A percentile compares a stretch with the other conserved stretches of the same genome.
phyloP scores from a whole-genome alignment of 345 rosid genomes.

The Eucalyptus polyanthemos region DNA sequence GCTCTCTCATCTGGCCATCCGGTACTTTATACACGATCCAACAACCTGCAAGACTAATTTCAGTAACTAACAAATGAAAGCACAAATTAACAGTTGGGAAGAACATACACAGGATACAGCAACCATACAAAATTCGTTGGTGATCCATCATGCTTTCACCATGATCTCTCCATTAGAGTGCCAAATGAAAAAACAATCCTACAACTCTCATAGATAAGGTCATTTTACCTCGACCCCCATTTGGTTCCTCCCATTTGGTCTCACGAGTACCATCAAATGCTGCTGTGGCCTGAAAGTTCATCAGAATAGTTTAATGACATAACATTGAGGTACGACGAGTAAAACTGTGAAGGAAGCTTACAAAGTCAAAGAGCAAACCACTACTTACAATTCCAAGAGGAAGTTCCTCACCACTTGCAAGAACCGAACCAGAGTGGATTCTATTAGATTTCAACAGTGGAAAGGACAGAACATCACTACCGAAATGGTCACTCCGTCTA shows the following conservation, averaged over 20 bases:
- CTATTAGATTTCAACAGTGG: conserved; percentile 62
- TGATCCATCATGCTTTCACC: not conserved
- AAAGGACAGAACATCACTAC: conserved; percentile 27
- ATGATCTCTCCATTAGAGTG: not conserved
- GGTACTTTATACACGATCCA: conserved; percentile 57
- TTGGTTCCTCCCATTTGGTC: conserved; percentile 96
- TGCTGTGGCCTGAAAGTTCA: conserved; percentile 54
- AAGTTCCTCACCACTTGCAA: conserved; percentile 89
- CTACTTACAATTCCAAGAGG: conserved; percentile 82
- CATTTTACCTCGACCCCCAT: conserved; percentile 70
- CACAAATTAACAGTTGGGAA: not conserved
- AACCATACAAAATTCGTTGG: not conserved
- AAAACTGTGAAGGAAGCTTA: not conserved
- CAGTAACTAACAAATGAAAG: not conserved
- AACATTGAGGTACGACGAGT: not conserved
- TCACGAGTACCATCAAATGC: conserved; percentile 83
- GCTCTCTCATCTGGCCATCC: conserved; percentile 32
- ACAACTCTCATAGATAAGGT: not conserved
- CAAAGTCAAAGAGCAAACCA: not conserved
- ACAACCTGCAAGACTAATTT: conserved; percentile 34
- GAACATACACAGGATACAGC: not conserved
- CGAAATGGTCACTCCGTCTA: conserved; percentile 16
- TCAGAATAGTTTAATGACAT: not conserved
- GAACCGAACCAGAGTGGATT: conserved; percentile 78
- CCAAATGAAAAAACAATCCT: not conserved